Evolutionary conservation across 1,139 yeast genomes (phyloP).

Genomic region (Taphrina populina): DNA sequence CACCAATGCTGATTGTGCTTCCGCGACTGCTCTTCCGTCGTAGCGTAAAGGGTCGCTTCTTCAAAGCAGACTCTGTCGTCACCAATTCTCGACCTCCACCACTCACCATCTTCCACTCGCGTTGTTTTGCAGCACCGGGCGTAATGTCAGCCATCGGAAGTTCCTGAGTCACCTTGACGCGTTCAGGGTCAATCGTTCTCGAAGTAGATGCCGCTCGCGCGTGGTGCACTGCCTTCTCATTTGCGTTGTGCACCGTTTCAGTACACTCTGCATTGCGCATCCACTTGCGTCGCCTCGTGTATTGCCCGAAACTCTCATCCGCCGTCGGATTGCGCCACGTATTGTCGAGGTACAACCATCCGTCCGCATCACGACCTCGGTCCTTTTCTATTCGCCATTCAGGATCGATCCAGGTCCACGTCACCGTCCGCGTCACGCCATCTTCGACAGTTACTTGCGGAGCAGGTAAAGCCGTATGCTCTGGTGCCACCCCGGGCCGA

Average conservation of each 20-base stretch:
- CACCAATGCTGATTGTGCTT: conserved; percentile 1
- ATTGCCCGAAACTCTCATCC: conserved; percentile 84
- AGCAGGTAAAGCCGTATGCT: conserved; percentile 75
- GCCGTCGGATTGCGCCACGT: conserved; percentile 85
- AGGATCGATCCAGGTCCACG: conserved; percentile 92
- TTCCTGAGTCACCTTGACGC: not conserved
- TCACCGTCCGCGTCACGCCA: conserved; percentile 14
- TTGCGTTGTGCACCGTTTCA: not conserved
- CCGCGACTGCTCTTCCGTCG: conserved; percentile 19
- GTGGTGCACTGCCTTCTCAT: not conserved
- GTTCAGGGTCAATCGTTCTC: conserved; percentile 5
- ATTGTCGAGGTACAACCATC: conserved; percentile 83
- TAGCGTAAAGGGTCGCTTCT: conserved; percentile 16
- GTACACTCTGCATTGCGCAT: conserved; percentile 29
- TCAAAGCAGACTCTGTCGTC: conserved; percentile 1
- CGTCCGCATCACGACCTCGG: conserved; percentile 57
- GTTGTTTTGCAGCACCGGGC: not conserved
- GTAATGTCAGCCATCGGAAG: not conserved
- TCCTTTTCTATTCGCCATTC: conserved; percentile 71
- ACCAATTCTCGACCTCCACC: conserved; percentile 28
- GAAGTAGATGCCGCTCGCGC: not conserved
- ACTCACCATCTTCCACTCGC: conserved; percentile 18
- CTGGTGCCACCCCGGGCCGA: conserved; percentile 78
- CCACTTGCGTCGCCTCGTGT: conserved; percentile 52
- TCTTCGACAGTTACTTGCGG: conserved; percentile 58